Evolutionary conservation across 2,329 filamentous ascomycete genomes (phyloP).

Genomic region (Microdochium paspali): DNA sequence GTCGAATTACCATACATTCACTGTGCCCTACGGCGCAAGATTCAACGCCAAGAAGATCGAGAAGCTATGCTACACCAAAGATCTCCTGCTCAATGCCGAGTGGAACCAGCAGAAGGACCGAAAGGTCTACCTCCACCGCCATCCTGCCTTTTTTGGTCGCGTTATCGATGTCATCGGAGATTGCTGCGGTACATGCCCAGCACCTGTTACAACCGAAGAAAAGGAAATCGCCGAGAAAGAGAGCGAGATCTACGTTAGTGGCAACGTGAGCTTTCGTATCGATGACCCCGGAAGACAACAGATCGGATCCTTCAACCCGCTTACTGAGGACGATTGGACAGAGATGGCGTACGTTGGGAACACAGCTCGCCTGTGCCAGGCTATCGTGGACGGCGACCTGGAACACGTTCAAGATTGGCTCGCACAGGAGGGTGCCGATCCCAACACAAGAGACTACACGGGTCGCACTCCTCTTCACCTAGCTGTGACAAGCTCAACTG

Average conservation of each 20-base stretch:
- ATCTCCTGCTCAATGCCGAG: conserved; percentile 74
- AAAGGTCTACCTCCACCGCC: conserved; percentile 70
- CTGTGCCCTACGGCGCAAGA: conserved; percentile 54
- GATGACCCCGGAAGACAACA: conserved; percentile 66
- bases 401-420: conserved; percentile 65
- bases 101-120: conserved; percentile 74
- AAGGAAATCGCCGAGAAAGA: conserved; percentile 63
- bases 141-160: conserved; percentile 77
- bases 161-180: conserved; percentile 67
- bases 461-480: conserved; percentile 73
- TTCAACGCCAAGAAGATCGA: conserved; percentile 65
- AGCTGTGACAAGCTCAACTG: conserved; percentile 58
- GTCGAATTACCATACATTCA: conserved; percentile 72
- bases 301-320: conserved; percentile 65
- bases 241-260: conserved; percentile 66
- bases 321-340: conserved; percentile 78
- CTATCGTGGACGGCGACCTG: conserved; percentile 66
- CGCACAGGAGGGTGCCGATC: conserved; percentile 56
- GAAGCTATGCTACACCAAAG: conserved; percentile 71
- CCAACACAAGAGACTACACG: conserved; percentile 67
- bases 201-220: conserved; percentile 61
- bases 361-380: conserved; percentile 67
- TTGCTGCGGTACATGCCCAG: conserved; percentile 73
- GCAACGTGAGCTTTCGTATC: conserved; percentile 62
- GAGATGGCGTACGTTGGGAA: conserved; percentile 86